Conservation (phyloP, 176 grass and related monocot genomes). For the Oryza rufipogon region DNA sequence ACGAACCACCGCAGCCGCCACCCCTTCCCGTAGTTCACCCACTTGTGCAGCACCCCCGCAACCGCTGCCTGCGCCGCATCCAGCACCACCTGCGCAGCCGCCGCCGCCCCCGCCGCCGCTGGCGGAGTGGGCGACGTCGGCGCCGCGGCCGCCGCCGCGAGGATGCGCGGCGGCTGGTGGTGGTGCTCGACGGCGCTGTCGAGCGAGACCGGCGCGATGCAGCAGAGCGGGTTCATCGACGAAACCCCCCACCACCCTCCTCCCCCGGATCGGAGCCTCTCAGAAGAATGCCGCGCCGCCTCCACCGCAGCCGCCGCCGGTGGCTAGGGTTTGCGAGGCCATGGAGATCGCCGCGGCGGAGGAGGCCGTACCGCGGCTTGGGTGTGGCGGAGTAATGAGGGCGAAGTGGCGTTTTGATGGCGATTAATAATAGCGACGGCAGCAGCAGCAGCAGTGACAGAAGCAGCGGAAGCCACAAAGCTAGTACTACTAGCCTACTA, state of each 20-base stretch:
- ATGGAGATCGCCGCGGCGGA: conserved; percentile 36
- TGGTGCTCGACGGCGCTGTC: conserved; percentile 48
- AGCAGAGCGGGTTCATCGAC: conserved; percentile 82
- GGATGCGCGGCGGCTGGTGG: conserved; percentile 34
- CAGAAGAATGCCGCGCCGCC: background rate
- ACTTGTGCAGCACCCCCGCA: conserved; percentile 83
- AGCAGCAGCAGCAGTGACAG: background rate
- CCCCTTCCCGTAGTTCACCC: conserved; percentile 97
- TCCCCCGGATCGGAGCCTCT: conserved; percentile 30
- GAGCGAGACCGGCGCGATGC: conserved; percentile 85
- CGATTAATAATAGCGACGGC: conserved; percentile 40
- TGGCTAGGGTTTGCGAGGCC: conserved; percentile 38
- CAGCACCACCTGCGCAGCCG: background rate
- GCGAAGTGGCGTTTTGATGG: conserved; percentile 35
- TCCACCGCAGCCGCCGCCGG: background rate
- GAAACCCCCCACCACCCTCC: background rate
- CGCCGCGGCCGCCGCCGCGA: conserved; percentile 18
- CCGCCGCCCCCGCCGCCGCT: background rate
- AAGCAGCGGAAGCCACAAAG: conserved; percentile 16
- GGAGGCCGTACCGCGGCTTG: background rate
- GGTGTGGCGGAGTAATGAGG: background rate
- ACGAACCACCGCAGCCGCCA: conserved; percentile 90
- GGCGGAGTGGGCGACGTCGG: conserved; percentile 6
- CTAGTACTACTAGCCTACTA: background rate
- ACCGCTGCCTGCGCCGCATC: conserved; percentile 17